These are phyloP conservation scores for Cynanchum wilfordii DNA, from an alignment of 257 asterid species.

Conservation along the genomic window DNA sequence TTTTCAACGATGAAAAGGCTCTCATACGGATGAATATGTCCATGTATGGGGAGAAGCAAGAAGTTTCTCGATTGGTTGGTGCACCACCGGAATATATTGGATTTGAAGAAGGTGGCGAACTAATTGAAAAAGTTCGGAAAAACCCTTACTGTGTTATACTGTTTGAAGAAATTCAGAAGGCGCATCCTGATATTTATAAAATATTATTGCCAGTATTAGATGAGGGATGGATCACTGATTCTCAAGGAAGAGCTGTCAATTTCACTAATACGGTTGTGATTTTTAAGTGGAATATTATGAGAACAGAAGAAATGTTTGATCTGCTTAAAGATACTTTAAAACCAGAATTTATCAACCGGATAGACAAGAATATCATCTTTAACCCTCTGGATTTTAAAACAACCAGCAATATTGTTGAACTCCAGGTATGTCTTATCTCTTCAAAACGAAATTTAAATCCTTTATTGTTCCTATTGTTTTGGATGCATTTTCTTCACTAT, in stretches of 20 bases:
- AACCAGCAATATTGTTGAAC: conserved; percentile 63
- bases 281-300: conserved; percentile 86
- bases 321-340: conserved; percentile 73
- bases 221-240: conserved; percentile 87
- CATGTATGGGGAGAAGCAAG: conserved; percentile 91
- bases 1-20: conserved; percentile 84
- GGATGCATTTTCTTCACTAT: neutral
- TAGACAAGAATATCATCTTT: conserved; percentile 87
- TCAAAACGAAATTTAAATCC: neutral
- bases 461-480: neutral
- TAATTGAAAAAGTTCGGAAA: conserved; percentile 78
- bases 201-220: conserved; percentile 78
- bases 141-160: conserved; percentile 84
- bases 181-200: conserved; percentile 86
- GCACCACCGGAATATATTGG: conserved; percentile 98
- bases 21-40: conserved; percentile 90
- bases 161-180: conserved; percentile 92
- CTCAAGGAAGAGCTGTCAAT: conserved; percentile 87
- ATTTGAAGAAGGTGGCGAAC: conserved; percentile 95
- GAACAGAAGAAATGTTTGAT: conserved; percentile 74
- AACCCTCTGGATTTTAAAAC: conserved; percentile 69
- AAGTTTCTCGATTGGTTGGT: conserved; percentile 90
- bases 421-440: conserved; percentile 61
- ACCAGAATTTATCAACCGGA: conserved; percentile 88
- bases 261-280: conserved; percentile 76